phyloP scores from a whole-genome alignment of 2,329 filamentous ascomycete genomes.

The Nigrospora osmanthi region DNA sequence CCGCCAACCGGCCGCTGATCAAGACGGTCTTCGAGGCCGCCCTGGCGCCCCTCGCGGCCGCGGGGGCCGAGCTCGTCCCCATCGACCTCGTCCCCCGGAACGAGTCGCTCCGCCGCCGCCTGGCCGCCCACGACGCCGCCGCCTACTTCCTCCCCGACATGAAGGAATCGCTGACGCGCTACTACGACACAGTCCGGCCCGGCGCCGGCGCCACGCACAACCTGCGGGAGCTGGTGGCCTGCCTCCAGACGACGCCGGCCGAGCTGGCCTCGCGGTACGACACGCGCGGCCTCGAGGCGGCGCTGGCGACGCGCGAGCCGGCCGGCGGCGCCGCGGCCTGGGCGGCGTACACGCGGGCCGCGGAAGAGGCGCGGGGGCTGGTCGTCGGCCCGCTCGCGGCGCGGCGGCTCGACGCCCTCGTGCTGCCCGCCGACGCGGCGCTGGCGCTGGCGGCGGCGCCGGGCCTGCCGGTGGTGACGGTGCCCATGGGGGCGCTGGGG shows the following conservation, averaged over 20 bases:
- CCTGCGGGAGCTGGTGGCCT: constrained; percentile 4
- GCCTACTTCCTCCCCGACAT: constrained; percentile 6
- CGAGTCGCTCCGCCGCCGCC: background rate
- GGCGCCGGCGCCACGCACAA: constrained; percentile 2
- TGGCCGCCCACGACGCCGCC: background rate
- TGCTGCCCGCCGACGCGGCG: constrained; percentile 2
- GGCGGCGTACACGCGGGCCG: constrained; percentile 2
- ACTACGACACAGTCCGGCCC: constrained; percentile 1
- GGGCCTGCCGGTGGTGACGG: constrained; percentile 11
- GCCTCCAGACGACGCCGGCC: background rate
- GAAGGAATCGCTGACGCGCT: constrained; percentile 4
- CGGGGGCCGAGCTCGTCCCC: constrained; percentile 8
- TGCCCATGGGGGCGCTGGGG: constrained; percentile 11
- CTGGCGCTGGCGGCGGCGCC: constrained; percentile 2
- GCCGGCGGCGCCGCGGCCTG: constrained; percentile 2
- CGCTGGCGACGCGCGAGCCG: background rate
- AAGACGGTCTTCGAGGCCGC: constrained; percentile 8
- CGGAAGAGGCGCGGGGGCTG: background rate
- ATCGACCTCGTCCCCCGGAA: constrained; percentile 2
- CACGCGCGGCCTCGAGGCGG: constrained; percentile 15
- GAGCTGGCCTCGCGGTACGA: constrained; percentile 18
- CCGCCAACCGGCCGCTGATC: constrained; percentile 2
- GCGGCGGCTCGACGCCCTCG: constrained; percentile 1
- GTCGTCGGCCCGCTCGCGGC: background rate
- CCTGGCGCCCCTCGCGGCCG: constrained; percentile 3